A percentile compares a stretch with the other conserved stretches of the same genome.
These are phyloP conservation scores for Cephaloascus fragrans DNA, from an alignment of 805 yeast genomes.

Conservation along the genomic window DNA sequence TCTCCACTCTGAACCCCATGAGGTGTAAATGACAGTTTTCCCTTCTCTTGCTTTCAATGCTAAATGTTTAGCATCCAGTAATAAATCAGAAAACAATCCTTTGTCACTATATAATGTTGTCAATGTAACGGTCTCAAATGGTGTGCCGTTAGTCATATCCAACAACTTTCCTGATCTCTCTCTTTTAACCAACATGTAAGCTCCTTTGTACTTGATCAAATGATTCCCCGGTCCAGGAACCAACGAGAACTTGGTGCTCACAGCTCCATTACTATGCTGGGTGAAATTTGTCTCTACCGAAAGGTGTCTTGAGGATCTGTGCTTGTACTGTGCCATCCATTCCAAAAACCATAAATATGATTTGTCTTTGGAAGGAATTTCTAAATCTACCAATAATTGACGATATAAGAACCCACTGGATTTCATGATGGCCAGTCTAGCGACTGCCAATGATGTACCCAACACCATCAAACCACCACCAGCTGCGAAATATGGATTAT, in stretches of 20 bases:
- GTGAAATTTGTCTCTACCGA: constrained; percentile 81
- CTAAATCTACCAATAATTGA: constrained; percentile 82
- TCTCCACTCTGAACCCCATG: constrained; percentile 99
- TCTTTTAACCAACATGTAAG: constrained; percentile 79
- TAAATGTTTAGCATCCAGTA: constrained; percentile 74
- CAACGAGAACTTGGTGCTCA: constrained; percentile 74
- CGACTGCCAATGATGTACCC: constrained; percentile 81
- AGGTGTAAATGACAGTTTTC: constrained; percentile 84
- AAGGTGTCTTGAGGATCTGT: constrained; percentile 70
- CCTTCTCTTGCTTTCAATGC: constrained; percentile 84
- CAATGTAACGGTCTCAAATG: constrained; percentile 91
- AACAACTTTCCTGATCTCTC: constrained; percentile 85
- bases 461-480: constrained; percentile 96
- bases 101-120: constrained; percentile 85
- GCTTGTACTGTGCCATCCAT: constrained; percentile 86
- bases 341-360: constrained; percentile 91
- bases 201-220: constrained; percentile 74
- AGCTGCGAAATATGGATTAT: constrained; percentile 95
- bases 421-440: constrained; percentile 57
- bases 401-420: constrained; percentile 64
- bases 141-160: constrained; percentile 85
- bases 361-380: constrained; percentile 87
- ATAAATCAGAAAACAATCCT: constrained; percentile 52
- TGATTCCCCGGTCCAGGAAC: constrained; percentile 99
- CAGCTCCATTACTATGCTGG: constrained; percentile 90